phyloP scores from a whole-genome alignment of 371 early-diverging fungal genomes.

The Syncephalastrum racemosum region DNA sequence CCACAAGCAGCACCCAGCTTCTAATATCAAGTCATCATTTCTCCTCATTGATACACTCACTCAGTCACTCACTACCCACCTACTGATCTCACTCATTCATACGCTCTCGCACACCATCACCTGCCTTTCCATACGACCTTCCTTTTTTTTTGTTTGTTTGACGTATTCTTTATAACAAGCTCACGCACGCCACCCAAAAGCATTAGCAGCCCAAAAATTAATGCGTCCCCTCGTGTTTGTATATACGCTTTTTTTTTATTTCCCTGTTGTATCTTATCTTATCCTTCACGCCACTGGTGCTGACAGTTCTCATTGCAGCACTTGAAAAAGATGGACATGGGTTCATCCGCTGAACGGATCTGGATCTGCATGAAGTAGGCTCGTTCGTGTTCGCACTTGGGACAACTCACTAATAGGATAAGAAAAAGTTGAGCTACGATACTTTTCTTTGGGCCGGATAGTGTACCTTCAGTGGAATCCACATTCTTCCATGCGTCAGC shows the following conservation, averaged over 20 bases:
- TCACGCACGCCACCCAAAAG: not conserved
- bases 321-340: slow-evolving; percentile 89
- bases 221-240: not conserved
- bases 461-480: slow-evolving; percentile 80
- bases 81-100: not conserved
- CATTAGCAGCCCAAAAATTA: slow-evolving; percentile 1
- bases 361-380: slow-evolving; percentile 95
- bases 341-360: slow-evolving; percentile 96
- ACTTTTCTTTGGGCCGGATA: not conserved
- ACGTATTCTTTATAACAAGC: not conserved
- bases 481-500: slow-evolving; percentile 92
- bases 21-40: slow-evolving; percentile 1
- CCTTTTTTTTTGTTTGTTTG: slow-evolving; percentile 2
- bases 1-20: slow-evolving; percentile 3
- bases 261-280: slow-evolving; percentile 8
- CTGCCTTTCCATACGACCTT: not conserved
- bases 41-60: not conserved
- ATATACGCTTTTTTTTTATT: too few species aligned
- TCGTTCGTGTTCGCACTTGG: slow-evolving; percentile 84
- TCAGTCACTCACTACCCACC: not conserved
- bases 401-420: slow-evolving; percentile 65
- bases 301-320: slow-evolving; percentile 69
- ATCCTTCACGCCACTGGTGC: slow-evolving; percentile 79
- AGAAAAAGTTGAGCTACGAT: not conserved
- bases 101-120: not conserved